phyloP scores from a whole-genome alignment of 2,329 filamentous ascomycete species.

The Cladosporium phlei region DNA sequence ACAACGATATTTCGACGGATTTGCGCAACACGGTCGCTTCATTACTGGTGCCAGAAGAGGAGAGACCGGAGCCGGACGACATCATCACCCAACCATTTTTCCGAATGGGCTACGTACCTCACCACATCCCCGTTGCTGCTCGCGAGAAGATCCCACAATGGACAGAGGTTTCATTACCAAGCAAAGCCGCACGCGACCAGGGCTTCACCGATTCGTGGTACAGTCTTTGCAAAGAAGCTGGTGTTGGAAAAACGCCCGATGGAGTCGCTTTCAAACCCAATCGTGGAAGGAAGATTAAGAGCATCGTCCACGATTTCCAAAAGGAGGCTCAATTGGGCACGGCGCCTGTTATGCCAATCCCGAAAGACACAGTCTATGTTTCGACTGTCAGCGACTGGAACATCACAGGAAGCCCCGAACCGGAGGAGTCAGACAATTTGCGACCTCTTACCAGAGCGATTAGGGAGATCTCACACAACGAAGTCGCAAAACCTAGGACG shows the following conservation, averaged over 20 bases:
- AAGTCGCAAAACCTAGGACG: conserved; percentile 25
- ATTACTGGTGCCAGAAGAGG: conserved; percentile 70
- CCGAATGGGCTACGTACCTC: conserved; percentile 67
- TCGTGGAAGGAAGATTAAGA: conserved; percentile 44
- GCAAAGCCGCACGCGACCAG: conserved; percentile 39
- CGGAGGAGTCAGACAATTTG: conserved; percentile 30
- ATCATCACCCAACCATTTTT: conserved; percentile 81
- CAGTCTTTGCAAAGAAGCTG: conserved; percentile 46
- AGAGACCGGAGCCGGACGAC: conserved; percentile 67
- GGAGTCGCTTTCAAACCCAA: conserved; percentile 45
- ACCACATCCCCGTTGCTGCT: conserved; percentile 42
- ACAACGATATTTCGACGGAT: conserved; percentile 68
- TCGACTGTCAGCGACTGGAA: conserved; percentile 33
- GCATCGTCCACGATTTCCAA: conserved; percentile 47
- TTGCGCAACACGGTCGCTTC: conserved; percentile 73
- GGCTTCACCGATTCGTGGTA: conserved; percentile 50
- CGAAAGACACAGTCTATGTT: conserved; percentile 44
- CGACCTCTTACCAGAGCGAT: conserved; percentile 37
- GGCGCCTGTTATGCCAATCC: conserved; percentile 46
- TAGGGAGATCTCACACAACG: conserved; percentile 45
- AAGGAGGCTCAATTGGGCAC: conserved; percentile 45
- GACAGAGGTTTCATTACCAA: conserved; percentile 41
- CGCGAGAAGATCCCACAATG: conserved; percentile 44
- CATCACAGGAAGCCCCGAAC: conserved; percentile 29
- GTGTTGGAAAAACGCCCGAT: conserved; percentile 45